Percentiles rank a stretch among this genome's conserved stretches.
Evolutionary conservation across 371 early-diverging fungal species (phyloP).

Genomic region (Mucor racemosus): DNA sequence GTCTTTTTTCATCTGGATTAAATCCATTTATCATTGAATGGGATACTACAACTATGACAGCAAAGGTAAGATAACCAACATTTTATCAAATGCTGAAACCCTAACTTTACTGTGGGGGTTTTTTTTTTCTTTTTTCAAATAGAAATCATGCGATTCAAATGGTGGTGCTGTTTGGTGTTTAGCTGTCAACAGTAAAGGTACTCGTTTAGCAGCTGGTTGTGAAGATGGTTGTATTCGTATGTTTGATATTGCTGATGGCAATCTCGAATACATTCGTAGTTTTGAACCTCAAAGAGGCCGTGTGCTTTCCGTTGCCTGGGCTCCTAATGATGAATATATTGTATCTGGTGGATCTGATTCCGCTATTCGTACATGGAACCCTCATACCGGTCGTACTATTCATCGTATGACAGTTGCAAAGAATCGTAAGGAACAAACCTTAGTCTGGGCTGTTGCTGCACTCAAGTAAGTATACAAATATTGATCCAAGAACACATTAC

Average conservation of each 20-base stretch:
- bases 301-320: constrained; percentile 88
- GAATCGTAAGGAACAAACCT: constrained; percentile 60
- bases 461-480: constrained; percentile 38
- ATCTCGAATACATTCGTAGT: constrained; percentile 68
- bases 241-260: constrained; percentile 79
- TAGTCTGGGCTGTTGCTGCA: constrained; percentile 66
- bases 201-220: constrained; percentile 87
- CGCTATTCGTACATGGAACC: constrained; percentile 77
- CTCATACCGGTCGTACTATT: constrained; percentile 58
- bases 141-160: constrained; percentile 69
- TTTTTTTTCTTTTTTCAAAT: too few relatives aligned
- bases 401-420: constrained; percentile 77
- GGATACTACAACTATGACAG: constrained; percentile 74
- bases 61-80: constrained; percentile 55
- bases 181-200: constrained; percentile 78
- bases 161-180: constrained; percentile 96
- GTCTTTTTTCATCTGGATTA: constrained; percentile 88
- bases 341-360: constrained; percentile 88
- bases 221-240: constrained; percentile 92
- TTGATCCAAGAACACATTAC: too few relatives aligned
- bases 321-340: constrained; percentile 71
- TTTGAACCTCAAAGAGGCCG: constrained; percentile 77
- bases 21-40: constrained; percentile 90
- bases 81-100: too few relatives aligned
- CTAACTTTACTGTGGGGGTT: too few relatives aligned